Conservation (phyloP, 1,139 yeast genomes). For the Magnusiomyces tetraspermus region DNA sequence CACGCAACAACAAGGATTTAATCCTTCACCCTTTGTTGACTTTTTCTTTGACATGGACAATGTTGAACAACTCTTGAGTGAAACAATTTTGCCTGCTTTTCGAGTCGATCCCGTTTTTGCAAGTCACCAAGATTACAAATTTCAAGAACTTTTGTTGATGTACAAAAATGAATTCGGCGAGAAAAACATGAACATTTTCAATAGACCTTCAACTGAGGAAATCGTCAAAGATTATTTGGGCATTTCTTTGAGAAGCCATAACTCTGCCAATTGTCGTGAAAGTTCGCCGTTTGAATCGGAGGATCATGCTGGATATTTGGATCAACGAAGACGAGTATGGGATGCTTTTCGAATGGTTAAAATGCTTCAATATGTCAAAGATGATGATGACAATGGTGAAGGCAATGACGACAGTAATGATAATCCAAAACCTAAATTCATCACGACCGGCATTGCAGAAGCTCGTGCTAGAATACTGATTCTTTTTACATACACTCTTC, state of each 20-base stretch:
- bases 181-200: no score
- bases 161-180: no score
- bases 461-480: not conserved
- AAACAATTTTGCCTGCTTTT: not conserved
- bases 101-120: slow-evolving; percentile 2
- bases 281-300: not conserved
- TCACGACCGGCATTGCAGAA: not conserved
- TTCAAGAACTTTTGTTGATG: not conserved
- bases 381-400: not conserved
- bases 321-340: not conserved
- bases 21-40: not conserved
- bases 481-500: not conserved
- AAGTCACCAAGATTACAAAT: not conserved
- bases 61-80: not conserved
- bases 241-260: no score
- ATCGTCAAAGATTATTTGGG: no score
- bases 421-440: not conserved
- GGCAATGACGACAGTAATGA: not conserved
- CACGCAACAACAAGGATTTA: no score
- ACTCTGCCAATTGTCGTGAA: no score
- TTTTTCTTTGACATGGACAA: not conserved
- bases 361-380: not conserved
- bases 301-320: not conserved
- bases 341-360: not conserved
- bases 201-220: no score